Evolutionary conservation across 768 basidiomycete genomes (phyloP).

Genomic region (Hortiboletus campestris): DNA sequence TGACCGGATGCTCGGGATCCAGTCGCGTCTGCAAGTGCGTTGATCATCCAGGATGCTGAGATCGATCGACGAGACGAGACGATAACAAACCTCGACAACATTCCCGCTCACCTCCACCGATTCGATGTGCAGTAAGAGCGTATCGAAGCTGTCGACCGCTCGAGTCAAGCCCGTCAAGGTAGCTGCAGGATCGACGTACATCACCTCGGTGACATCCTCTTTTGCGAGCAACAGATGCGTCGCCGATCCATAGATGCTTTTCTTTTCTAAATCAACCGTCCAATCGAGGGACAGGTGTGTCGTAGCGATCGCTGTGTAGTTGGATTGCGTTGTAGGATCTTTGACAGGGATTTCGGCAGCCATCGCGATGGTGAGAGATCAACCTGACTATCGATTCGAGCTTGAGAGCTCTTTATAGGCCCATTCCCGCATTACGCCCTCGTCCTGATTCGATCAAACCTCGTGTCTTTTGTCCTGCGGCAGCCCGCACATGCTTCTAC

Average conservation of each 20-base stretch:
- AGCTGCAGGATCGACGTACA: constrained; percentile 31
- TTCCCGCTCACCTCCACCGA: constrained; percentile 49
- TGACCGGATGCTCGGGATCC: constrained; percentile 58
- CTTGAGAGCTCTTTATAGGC: background rate
- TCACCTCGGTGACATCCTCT: constrained; percentile 39
- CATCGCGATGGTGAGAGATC: constrained; percentile 4
- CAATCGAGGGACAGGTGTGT: constrained; percentile 53
- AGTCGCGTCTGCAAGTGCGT: constrained; percentile 44
- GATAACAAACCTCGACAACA: constrained; percentile 42
- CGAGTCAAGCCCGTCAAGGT: background rate
- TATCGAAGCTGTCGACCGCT: constrained; percentile 46
- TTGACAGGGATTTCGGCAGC: constrained; percentile 9
- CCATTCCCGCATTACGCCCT: too few relatives aligned
- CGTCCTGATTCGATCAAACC: too few relatives aligned
- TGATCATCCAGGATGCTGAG: background rate
- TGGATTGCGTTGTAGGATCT: constrained; percentile 56
- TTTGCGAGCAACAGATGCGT: constrained; percentile 42
- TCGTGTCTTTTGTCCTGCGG: too few relatives aligned
- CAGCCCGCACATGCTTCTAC: too few relatives aligned
- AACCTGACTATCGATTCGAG: background rate
- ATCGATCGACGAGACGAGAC: background rate
- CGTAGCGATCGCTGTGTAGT: constrained; percentile 50
- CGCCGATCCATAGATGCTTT: constrained; percentile 48
- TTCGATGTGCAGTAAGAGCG: constrained; percentile 51
- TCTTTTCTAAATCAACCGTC: constrained; percentile 51